Evolutionary conservation across 805 yeast genomes (phyloP), one percentile per base, ranked within the genome.

Genomic region (Barnettozyma siamensis): DNA sequence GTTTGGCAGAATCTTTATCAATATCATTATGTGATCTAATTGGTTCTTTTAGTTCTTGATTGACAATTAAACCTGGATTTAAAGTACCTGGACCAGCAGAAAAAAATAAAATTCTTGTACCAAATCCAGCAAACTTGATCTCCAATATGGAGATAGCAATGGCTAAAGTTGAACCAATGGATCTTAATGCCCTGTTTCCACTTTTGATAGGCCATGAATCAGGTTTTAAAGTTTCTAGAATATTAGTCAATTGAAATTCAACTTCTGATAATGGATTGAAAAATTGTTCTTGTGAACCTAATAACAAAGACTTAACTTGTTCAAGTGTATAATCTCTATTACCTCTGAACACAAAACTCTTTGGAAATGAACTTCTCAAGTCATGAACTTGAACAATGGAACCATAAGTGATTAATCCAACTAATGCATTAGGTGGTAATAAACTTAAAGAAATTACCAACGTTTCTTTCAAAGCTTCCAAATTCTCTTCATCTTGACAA

Each of bases 11-110:
- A 55, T 91, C 97, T 51, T 88, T 81, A 62, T 93, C 98, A 51
- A 93, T 86, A 62, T 93, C 99, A 57, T 85, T 87, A 66, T 93
- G 99, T 8, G 99, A 93, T 70, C 99, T 80, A 54, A 93, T 84
- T 37, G 99, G 96, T 65, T 93, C 99, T 60, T 86, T 85, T 61
- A 93, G 74, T 62, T 88, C 93, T 19, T 83, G 79, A 34, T 91
- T 87, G 23, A 93, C 99, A 51, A 93, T 88, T 60, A 86, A 69
- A 54, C 99, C 99, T 11, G 99, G 98, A 35, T 83, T 84, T 58
- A 84, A 80, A 35, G 99, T 93, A 61, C 96, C 82, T 37, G 96
- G 95, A 48, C 99, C 99, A 40, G 91, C 94, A 31, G 95, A 80
- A 58, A 93, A 93, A 45, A 93, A 70, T 70, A 88, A 80, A 53